A percentile compares a stretch with the other conserved stretches of the same genome.
phyloP scores from a whole-genome alignment of 805 yeast species.

The Zygosaccharomyces gambellarensis region DNA sequence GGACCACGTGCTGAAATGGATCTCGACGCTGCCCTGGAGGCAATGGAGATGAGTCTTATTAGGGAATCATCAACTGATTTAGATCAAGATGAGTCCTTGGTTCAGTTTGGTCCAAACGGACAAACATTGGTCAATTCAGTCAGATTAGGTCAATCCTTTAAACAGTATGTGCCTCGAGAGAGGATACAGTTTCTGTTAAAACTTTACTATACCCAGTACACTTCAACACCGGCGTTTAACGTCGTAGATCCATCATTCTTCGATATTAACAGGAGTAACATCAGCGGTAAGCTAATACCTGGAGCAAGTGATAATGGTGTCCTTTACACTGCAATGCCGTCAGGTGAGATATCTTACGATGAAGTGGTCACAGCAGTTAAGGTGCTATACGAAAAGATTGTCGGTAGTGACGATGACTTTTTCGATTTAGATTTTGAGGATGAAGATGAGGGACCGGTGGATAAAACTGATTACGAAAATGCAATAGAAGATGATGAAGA shows the following conservation, averaged over 20 bases:
- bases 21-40: slow-evolving; percentile 71
- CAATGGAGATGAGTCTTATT: slow-evolving; percentile 72
- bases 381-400: slow-evolving; percentile 66
- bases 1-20: slow-evolving; percentile 68
- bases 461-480: slow-evolving; percentile 20
- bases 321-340: slow-evolving; percentile 60
- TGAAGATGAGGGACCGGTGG: slow-evolving; percentile 53
- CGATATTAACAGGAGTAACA: slow-evolving; percentile 32
- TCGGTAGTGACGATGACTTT: slow-evolving; percentile 93
- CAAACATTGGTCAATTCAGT: slow-evolving; percentile 72
- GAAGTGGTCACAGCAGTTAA: slow-evolving; percentile 83
- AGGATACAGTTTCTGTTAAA: slow-evolving; percentile 58
- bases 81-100: slow-evolving; percentile 55
- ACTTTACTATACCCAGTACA: slow-evolving; percentile 55
- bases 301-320: slow-evolving; percentile 46
- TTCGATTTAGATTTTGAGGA: slow-evolving; percentile 96
- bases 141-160: slow-evolving; percentile 78
- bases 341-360: slow-evolving; percentile 84
- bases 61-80: slow-evolving; percentile 66
- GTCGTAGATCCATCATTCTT: slow-evolving; percentile 43
- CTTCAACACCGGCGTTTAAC: slow-evolving; percentile 54
- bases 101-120: slow-evolving; percentile 52
- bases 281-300: slow-evolving; percentile 24
- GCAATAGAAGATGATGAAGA: slow-evolving; percentile 31
- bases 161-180: slow-evolving; percentile 77